These are phyloP conservation scores for Silybum marianum DNA, from an alignment of 129 eudicot species.

Conservation along the genomic window DNA sequence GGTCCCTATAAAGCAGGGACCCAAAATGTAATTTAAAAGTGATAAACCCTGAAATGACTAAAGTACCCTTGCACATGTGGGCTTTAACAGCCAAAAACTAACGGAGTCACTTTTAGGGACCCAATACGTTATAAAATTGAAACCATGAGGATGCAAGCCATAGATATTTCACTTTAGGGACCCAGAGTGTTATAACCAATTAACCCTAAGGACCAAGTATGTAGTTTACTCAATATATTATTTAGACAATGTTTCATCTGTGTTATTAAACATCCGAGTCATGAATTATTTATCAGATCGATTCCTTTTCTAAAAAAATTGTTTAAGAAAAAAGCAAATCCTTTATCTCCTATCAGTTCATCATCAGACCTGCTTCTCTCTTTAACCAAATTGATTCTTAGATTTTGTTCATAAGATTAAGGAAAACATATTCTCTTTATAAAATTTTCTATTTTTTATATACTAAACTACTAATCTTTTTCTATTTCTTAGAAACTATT, in stretches of 20 bases:
- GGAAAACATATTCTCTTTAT: neutral
- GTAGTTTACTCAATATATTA: too few relatives aligned
- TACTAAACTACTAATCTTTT: neutral
- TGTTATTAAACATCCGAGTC: neutral
- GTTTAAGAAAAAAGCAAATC: neutral
- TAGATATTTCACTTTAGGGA: too few relatives aligned
- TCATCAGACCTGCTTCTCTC: neutral
- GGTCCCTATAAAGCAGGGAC: too few relatives aligned
- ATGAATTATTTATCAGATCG: neutral
- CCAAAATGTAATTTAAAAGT: too few relatives aligned
- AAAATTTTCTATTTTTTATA: neutral
- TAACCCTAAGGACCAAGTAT: too few relatives aligned
- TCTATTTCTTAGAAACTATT: neutral
- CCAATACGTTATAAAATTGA: too few relatives aligned
- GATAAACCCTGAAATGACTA: too few relatives aligned
- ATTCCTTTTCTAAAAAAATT: neutral
- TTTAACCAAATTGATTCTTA: conserved; percentile 11
- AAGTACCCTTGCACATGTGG: too few relatives aligned
- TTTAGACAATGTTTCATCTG: neutral
- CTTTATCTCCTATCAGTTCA: neutral
- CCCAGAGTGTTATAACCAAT: too few relatives aligned
- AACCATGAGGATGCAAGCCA: too few relatives aligned
- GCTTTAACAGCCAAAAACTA: too few relatives aligned
- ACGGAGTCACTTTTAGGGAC: too few relatives aligned
- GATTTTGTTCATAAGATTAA: neutral